Evolutionary conservation across 106 monocot genomes (phyloP).

Genomic region (Dioscorea dumetorum): DNA sequence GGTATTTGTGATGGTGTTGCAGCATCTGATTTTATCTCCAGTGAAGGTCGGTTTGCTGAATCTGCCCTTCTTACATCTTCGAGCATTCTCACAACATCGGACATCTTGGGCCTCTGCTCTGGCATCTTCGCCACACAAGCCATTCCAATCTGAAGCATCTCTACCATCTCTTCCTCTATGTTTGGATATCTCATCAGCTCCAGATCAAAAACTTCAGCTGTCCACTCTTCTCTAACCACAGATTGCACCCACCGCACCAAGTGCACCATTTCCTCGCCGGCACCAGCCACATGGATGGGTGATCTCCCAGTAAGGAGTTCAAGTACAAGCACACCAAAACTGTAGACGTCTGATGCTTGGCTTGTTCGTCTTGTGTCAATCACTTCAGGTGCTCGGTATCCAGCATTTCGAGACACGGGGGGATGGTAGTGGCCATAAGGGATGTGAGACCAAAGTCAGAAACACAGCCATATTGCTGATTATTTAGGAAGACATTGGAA

Average conservation of each 20-base stretch:
- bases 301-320: conserved; percentile 43
- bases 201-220: conserved; percentile 42
- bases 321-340: conserved; percentile 40
- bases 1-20: conserved; percentile 6
- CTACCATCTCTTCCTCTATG: conserved; percentile 58
- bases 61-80: conserved; percentile 31
- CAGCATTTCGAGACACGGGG: conserved; percentile 24
- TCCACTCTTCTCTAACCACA: conserved; percentile 51
- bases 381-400: conserved; percentile 44
- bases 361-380: conserved; percentile 27
- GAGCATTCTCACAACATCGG: conserved; percentile 34
- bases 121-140: conserved; percentile 31
- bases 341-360: conserved; percentile 43
- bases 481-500: conserved; percentile 54
- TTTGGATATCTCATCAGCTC: conserved; percentile 41
- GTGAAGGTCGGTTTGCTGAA: conserved; percentile 19
- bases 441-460: conserved; percentile 44
- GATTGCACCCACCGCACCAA: conserved; percentile 48
- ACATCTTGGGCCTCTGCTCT: conserved; percentile 39
- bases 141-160: conserved; percentile 56
- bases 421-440: conserved; percentile 28
- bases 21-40: conserved; percentile 3
- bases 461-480: conserved; percentile 28
- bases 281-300: conserved; percentile 26
- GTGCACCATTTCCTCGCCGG: conserved; percentile 34